Percentiles rank a stretch among this genome's conserved stretches.
These are phyloP conservation scores for Solanum rostratum DNA, from an alignment of 257 asterid species.

Conservation along the genomic window DNA sequence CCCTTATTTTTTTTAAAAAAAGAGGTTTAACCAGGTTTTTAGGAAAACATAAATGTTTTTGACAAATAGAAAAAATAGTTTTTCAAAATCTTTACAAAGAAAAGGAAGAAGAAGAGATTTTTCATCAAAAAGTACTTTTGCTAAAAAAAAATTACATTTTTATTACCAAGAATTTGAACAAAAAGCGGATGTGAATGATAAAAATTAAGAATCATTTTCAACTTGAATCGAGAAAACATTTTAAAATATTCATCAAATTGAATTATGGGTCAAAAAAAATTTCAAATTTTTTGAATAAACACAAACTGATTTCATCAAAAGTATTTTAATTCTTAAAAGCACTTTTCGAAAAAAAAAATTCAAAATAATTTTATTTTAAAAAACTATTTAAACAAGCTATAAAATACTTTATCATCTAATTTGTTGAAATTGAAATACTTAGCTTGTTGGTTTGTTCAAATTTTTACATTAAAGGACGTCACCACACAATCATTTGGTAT, in stretches of 20 bases:
- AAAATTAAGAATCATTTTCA: background rate
- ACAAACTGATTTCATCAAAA: no score
- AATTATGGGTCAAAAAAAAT: background rate
- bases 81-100: background rate
- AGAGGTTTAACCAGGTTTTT: background rate
- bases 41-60: no score
- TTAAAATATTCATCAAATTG: background rate
- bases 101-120: no score
- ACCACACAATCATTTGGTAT: no score
- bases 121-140: background rate
- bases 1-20: no score
- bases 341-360: background rate
- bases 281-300: no score
- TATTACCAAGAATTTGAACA: background rate
- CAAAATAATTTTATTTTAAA: background rate
- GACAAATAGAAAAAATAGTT: background rate
- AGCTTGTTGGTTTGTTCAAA: background rate
- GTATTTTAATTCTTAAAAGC: background rate
- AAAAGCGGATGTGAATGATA: background rate
- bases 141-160: no score
- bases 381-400: background rate
- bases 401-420: background rate
- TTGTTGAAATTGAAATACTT: background rate
- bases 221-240: no score
- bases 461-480: background rate